phyloP scores from a whole-genome alignment of 1,139 yeast genomes.

The Geotrichum carabidarum region DNA sequence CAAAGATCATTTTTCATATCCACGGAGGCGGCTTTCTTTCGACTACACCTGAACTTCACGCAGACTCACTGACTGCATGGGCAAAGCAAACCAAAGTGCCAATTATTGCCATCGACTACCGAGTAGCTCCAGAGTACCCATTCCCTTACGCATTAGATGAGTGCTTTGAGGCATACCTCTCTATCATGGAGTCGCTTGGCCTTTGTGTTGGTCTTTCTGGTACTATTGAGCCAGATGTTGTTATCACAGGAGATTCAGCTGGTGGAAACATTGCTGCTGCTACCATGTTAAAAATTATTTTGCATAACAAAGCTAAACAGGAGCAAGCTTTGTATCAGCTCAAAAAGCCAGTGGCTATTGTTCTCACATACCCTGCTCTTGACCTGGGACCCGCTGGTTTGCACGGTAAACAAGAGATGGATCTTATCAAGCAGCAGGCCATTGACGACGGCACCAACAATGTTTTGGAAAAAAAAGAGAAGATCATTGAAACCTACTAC shows the following conservation, averaged over 20 bases:
- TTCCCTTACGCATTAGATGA: slow-evolving; percentile 50
- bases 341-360: slow-evolving; percentile 25
- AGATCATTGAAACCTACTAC: slow-evolving; percentile 17
- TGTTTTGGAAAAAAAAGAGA: slow-evolving; percentile 18
- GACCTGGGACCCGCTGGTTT: slow-evolving; percentile 23
- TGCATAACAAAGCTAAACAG: slow-evolving; percentile 12
- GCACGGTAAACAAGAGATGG: slow-evolving; percentile 22
- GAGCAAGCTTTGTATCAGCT: slow-evolving; percentile 12
- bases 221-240: slow-evolving; percentile 21
- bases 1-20: slow-evolving; percentile 21
- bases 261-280: slow-evolving; percentile 25
- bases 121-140: slow-evolving; percentile 48
- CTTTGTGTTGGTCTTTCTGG: slow-evolving; percentile 21
- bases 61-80: slow-evolving; percentile 22
- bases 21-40: slow-evolving; percentile 25
- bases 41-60: slow-evolving; percentile 20
- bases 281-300: slow-evolving; percentile 20
- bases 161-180: slow-evolving; percentile 40
- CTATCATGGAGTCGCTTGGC: slow-evolving; percentile 24
- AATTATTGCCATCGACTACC: slow-evolving; percentile 39
- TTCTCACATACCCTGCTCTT: slow-evolving; percentile 24
- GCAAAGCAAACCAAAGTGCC: slow-evolving; percentile 24
- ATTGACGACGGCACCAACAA: slow-evolving; percentile 17
- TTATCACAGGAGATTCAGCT: slow-evolving; percentile 24
- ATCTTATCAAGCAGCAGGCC: slow-evolving; percentile 22